A percentile compares a stretch with the other conserved stretches of the same genome.
phyloP scores from a whole-genome alignment of 176 grass and related monocot species.

The Cocos nucifera region DNA sequence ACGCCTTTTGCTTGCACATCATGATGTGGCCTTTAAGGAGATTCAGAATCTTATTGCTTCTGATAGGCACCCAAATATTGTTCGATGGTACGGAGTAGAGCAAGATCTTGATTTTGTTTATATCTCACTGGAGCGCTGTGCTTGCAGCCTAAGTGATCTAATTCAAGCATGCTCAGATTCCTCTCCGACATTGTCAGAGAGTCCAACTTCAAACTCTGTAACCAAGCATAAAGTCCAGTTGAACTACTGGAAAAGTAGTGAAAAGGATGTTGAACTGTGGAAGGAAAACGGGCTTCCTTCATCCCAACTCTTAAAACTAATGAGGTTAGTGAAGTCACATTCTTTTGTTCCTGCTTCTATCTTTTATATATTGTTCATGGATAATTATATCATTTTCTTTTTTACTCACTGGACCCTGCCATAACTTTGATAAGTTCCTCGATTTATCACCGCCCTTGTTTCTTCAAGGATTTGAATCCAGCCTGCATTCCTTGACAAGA shows the following conservation, averaged over 20 bases:
- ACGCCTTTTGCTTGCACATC: constrained; percentile 68
- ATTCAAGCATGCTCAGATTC: constrained; percentile 32
- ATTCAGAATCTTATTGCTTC: constrained; percentile 92
- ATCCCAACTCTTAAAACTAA: constrained; percentile 69
- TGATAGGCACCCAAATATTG: constrained; percentile 89
- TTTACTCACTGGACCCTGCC: too few species aligned
- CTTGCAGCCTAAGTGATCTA: constrained; percentile 75
- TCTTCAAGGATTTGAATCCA: too few species aligned
- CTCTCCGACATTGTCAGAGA: constrained; percentile 2
- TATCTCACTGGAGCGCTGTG: constrained; percentile 85
- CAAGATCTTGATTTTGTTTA: constrained; percentile 85
- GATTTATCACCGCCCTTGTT: too few species aligned
- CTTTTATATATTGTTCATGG: not conserved
- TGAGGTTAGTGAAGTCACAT: constrained; percentile 44
- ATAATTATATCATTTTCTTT: too few species aligned
- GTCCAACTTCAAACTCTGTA: constrained; percentile 3
- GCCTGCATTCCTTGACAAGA: too few species aligned
- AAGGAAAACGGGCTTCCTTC: constrained; percentile 75
- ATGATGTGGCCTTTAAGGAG: constrained; percentile 85
- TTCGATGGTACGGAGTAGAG: constrained; percentile 75
- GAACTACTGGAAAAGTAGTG: constrained; percentile 26
- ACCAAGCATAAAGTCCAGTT: constrained; percentile 14
- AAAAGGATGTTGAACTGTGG: constrained; percentile 54
- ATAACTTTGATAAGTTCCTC: too few species aligned
- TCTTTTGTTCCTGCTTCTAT: not conserved